Conservation (phyloP, 225 moss, liverwort and hornwort species). For the Sphagnum tenellum region DNA sequence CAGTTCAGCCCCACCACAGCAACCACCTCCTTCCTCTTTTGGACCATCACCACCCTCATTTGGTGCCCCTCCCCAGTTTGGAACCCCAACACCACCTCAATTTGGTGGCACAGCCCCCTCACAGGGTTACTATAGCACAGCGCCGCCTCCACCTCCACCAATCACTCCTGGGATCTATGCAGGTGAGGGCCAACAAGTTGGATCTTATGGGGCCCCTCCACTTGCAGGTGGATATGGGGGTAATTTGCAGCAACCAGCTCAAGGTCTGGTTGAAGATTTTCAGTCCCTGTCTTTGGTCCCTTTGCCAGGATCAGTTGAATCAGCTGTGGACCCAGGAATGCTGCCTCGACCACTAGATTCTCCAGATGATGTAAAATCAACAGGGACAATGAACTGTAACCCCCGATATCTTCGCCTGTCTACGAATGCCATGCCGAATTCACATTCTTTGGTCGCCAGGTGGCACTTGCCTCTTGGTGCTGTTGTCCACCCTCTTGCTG, state of each 20-base stretch:
- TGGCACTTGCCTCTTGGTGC: constrained; percentile 96
- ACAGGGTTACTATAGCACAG: constrained; percentile 48
- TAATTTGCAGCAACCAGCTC: constrained; percentile 41
- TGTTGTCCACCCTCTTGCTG: constrained; percentile 82
- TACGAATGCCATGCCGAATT: constrained; percentile 81
- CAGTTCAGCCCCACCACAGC: constrained; percentile 20
- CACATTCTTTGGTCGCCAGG: constrained; percentile 80
- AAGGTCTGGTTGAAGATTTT: constrained; percentile 80
- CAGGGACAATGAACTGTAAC: constrained; percentile 59
- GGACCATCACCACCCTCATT: constrained; percentile 4
- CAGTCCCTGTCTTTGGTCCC: constrained; percentile 84
- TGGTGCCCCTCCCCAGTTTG: constrained; percentile 19
- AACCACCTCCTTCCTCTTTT: constrained; percentile 5
- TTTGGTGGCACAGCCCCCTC: constrained; percentile 27
- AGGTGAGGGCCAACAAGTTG: constrained; percentile 27
- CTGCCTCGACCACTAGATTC: constrained; percentile 77
- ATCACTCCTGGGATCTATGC: constrained; percentile 26
- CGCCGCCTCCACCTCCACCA: constrained; percentile 36
- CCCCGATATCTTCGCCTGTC: constrained; percentile 83
- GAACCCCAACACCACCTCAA: constrained; percentile 12
- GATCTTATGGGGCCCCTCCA: constrained; percentile 37
- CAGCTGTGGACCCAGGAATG: constrained; percentile 59
- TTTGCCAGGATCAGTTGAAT: constrained; percentile 72
- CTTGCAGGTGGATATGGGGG: constrained; percentile 49
- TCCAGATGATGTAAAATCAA: constrained; percentile 29